A percentile compares a stretch with the other conserved stretches of the same genome.
phyloP scores from a whole-genome alignment of 768 basidiomycete genomes.

The Phaffia australis region DNA sequence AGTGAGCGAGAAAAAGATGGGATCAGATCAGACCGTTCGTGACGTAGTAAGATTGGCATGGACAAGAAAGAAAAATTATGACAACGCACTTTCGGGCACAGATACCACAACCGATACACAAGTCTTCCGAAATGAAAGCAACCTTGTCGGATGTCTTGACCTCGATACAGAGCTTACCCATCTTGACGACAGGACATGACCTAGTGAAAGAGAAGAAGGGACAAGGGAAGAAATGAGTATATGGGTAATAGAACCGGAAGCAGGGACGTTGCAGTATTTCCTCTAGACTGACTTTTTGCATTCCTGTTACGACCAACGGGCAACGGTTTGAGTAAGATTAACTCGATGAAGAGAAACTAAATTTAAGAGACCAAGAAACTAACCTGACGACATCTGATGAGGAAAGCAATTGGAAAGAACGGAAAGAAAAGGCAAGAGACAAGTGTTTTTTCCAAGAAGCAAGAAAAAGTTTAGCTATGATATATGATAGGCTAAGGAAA shows the following conservation, averaged over 20 bases:
- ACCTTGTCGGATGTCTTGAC: constrained; percentile 94
- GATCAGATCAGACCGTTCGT: neutral
- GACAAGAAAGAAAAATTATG: neutral
- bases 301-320: constrained; percentile 59
- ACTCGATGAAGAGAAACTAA: neutral
- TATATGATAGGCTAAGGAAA: too few relatives aligned
- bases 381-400: constrained; percentile 21
- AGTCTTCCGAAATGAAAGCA: constrained; percentile 94
- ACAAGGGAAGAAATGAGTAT: neutral
- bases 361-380: neutral
- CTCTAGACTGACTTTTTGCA: constrained; percentile 61
- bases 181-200: constrained; percentile 95
- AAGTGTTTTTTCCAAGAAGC: too few relatives aligned
- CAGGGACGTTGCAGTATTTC: too few relatives aligned
- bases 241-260: neutral
- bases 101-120: constrained; percentile 99
- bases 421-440: neutral
- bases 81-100: constrained; percentile 89
- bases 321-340: neutral
- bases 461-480: too few relatives aligned
- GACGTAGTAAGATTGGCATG: neutral
- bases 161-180: constrained; percentile 98
- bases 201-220: constrained; percentile 29
- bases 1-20: neutral
- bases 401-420: neutral